Base-by-base conservation (phyloP, 768 basidiomycete species). In the Holtermannia corniformis region DNA sequence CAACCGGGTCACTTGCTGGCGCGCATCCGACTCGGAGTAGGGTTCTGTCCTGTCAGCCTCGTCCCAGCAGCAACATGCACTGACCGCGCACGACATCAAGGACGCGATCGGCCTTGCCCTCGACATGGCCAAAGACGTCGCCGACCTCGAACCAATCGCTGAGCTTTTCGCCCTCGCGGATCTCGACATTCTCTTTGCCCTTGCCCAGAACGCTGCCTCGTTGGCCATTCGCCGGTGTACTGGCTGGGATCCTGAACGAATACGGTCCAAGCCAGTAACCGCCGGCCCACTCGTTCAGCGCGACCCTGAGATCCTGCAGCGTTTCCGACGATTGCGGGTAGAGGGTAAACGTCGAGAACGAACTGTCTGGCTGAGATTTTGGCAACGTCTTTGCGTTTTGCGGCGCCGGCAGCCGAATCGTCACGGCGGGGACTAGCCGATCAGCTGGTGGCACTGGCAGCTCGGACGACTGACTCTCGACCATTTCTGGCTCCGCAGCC, bases 181-280 rank as follows among this genome's bases (percentile, higher is more conserved):
- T 58, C 45, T 63, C 65, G 16, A 60, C 53, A 19, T 60, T 60
- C 49, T 69, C 64, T 47, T 63, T 61, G 26, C 58, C 67, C 28
- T 67, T 63, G 24, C 60, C 53, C 26, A 64, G 51, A 16, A 62
- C 52, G 42, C 59, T 54, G 51, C 70, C 67, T 52, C 65, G 44
- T 55, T 62, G 55, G 41, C 49, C 56, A 51, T 57, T 54, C 44
- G 60, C 41, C 28, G 41, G 58, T 46, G 53, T 49, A 50, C 19
- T 20, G 21, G 28, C 58, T 0, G 64, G 67, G 24, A 66, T 54
- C 47, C 70, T 50, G 41, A 75, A 63, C 5, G 73, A 74, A 56
- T 74, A 75, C 1, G 74, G 70, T 3, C 75, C 75, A 43, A 76
- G 65, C 74, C 75, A 76, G 63, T 75, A 76, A 0, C 74, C 74